Evolutionary conservation across 2,329 filamentous ascomycete species (phyloP).

Genomic region (Curvularia lunata): DNA sequence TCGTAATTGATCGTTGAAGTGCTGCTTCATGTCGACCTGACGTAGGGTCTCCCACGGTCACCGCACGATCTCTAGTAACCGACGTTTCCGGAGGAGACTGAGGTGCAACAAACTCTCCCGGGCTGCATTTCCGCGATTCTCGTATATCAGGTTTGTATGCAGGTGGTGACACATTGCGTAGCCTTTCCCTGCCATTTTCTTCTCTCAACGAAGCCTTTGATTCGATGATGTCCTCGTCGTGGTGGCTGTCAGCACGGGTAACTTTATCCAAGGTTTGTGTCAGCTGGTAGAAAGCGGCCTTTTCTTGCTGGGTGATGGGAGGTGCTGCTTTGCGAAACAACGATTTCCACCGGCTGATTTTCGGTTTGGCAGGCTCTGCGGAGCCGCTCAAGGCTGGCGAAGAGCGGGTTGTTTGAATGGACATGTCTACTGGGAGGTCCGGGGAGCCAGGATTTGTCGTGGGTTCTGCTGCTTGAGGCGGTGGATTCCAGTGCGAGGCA

Average conservation of each 20-base stretch:
- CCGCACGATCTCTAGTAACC: conserved; percentile 25
- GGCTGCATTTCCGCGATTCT: conserved; percentile 37
- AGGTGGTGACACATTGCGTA: conserved; percentile 32
- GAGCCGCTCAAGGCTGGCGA: conserved; percentile 18
- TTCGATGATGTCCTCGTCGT: conserved; percentile 37
- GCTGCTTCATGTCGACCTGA: conserved; percentile 20
- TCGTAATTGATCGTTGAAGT: conserved; percentile 25
- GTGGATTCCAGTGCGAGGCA: conserved; percentile 38
- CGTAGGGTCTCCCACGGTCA: conserved; percentile 27
- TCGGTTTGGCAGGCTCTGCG: conserved; percentile 38
- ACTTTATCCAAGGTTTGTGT: conserved; percentile 30
- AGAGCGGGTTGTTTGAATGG: conserved; percentile 11
- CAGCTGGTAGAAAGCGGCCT: conserved; percentile 46
- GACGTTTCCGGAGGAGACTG: conserved; percentile 16
- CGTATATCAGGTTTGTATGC: conserved; percentile 41
- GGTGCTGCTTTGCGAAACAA: conserved; percentile 45
- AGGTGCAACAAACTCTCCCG: conserved; percentile 20
- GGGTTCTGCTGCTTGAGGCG: conserved; percentile 27
- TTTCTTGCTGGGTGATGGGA: conserved; percentile 30
- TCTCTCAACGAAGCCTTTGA: conserved; percentile 20
- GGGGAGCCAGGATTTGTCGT: conserved; percentile 8
- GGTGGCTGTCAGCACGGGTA: conserved; percentile 41
- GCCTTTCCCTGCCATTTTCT: conserved; percentile 27
- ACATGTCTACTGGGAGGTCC: conserved; percentile 20
- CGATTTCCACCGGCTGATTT: conserved; percentile 50